Percentiles rank a stretch among this genome's conserved stretches.
phyloP scores from a whole-genome alignment of 176 grass and related monocot genomes.

The Phoenix dactylifera region DNA sequence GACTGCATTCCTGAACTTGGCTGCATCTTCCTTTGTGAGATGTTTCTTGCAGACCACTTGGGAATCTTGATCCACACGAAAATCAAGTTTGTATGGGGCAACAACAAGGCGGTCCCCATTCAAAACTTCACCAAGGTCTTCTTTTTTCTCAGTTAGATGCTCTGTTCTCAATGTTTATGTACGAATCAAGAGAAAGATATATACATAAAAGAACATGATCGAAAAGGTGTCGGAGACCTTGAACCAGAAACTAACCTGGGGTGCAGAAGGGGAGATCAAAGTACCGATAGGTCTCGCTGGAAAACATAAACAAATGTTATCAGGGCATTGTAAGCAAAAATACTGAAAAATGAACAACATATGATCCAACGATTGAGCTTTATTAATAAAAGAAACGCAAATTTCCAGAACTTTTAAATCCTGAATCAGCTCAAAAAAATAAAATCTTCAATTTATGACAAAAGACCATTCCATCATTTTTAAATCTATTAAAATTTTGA shows the following conservation, averaged over 20 bases:
- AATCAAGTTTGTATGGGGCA: conserved; percentile 93
- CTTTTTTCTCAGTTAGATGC: conserved; percentile 77
- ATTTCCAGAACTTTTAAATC: too few species aligned
- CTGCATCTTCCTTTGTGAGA: conserved; percentile 62
- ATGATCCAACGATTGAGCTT: too few species aligned
- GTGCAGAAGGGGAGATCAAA: conserved; percentile 93
- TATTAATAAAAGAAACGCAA: too few species aligned
- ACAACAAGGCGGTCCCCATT: conserved; percentile 88
- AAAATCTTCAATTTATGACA: too few species aligned
- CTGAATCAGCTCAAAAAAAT: too few species aligned
- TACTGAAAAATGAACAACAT: too few species aligned
- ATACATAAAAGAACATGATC: background rate
- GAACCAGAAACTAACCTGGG: conserved; percentile 42
- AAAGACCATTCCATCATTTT: too few species aligned
- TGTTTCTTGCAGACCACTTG: conserved; percentile 70
- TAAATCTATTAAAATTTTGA: too few species aligned
- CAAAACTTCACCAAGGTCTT: conserved; percentile 83
- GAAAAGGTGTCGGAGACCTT: background rate
- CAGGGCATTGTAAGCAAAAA: too few species aligned
- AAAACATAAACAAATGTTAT: conserved; percentile 19
- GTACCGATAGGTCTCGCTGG: conserved; percentile 91
- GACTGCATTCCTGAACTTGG: conserved; percentile 57
- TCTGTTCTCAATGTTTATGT: conserved; percentile 28
- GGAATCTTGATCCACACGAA: conserved; percentile 38
- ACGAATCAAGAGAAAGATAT: background rate